Evolutionary conservation across 306 rosid species (phyloP), one percentile per base, ranked within the genome.

Genomic region (Acmispon strigosus): DNA sequence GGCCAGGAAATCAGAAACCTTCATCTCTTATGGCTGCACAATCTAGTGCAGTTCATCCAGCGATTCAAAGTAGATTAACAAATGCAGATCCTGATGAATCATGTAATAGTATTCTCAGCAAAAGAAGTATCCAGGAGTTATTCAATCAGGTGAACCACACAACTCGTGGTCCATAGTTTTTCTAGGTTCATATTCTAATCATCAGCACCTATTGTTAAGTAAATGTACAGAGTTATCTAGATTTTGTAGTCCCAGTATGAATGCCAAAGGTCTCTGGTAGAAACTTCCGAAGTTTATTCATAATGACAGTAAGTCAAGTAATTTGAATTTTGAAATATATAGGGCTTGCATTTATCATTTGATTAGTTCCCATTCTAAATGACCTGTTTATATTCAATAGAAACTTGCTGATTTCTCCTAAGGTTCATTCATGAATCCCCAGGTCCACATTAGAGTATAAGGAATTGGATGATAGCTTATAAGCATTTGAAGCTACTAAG

Each of bases 81-180:
- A 75, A 66, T 76, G 78, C 63, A 15, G 97, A 89, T 49, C 10
- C 66, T n/a, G 95, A 94, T 57, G 97, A 94, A 79, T 51, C 88
- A 42, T 81, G 82, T 73, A 83, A 77, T 72, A 87, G 91, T 57
- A 81, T 94, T 82, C 92, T 94, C 82, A 78, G 97, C 82, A 91
- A 94, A 87, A 86, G 99, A 87, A 94, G 86, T 74, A 89, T 94
- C 74, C 89, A 84, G 43, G 96, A 91, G 80, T 88, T 94, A 18
- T 92, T 91, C 77, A 86, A 50, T 84, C 97, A 94, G 89, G 99
- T 83, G 53, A 59, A 58, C 53, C 56, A 61, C 72, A 5, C 63
- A 15, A 51, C 58, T 62, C 20, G 39, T 37, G 66, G 16, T 76
- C 64, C 17, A 3, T 56, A 8, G 49, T 18, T 60, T 43, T 49